These are phyloP conservation scores for Ganoderma boninense DNA, from an alignment of 1,284 basidiomycete species.

Conservation along the genomic window DNA sequence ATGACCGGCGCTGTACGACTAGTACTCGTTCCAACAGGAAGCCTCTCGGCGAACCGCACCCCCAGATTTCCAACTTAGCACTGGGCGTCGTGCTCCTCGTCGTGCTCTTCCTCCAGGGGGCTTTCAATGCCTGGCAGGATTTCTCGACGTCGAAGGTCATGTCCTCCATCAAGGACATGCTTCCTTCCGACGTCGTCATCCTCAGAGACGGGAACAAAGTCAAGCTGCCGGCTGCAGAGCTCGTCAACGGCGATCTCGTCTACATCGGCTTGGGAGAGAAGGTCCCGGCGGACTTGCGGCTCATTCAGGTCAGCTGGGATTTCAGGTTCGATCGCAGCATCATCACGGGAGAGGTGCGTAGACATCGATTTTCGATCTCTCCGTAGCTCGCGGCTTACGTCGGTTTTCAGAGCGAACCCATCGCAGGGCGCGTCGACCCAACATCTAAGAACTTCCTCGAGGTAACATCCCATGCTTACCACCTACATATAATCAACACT, in stretches of 20 bases:
- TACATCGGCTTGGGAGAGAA: conserved; percentile 46
- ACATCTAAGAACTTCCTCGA: conserved; percentile 25
- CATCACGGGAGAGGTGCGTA: conserved; percentile 63
- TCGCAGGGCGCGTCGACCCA: conserved; percentile 20
- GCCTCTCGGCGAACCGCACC: conserved; percentile 55
- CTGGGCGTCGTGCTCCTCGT: conserved; percentile 57
- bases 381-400: not conserved
- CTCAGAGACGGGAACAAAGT: conserved; percentile 48
- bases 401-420: conserved; percentile 35
- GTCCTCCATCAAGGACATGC: conserved; percentile 57
- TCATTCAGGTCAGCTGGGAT: conserved; percentile 55
- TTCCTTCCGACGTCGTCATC: conserved; percentile 54
- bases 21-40: conserved; percentile 50
- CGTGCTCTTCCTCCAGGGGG: conserved; percentile 56
- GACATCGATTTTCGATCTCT: conserved; percentile 43
- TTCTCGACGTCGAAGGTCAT: conserved; percentile 53
- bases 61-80: conserved; percentile 52
- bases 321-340: conserved; percentile 66
- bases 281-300: conserved; percentile 56
- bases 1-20: conserved; percentile 21
- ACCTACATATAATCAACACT: conserved; percentile 46
- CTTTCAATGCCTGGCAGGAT: conserved; percentile 64
- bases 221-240: conserved; percentile 43
- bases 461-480: conserved; percentile 34
- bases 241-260: conserved; percentile 39